Evolutionary conservation across 495 filamentous ascomycete species (phyloP).

Genomic region (Emericellopsis terricola): DNA sequence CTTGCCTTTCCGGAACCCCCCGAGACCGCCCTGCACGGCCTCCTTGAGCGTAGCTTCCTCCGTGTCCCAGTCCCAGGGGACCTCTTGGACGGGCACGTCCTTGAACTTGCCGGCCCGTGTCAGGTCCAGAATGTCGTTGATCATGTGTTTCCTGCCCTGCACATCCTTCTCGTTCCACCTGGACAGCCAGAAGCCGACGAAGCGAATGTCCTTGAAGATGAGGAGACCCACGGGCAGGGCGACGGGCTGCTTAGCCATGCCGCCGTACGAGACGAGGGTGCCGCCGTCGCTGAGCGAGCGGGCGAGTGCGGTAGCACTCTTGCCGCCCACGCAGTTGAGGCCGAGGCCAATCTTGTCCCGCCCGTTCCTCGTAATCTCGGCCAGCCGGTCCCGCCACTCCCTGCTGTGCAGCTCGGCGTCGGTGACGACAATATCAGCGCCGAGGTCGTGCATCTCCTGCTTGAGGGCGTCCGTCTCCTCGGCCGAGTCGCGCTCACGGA

Average conservation of each 20-base stretch:
- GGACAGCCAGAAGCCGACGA: conserved; percentile 90
- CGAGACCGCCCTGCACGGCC: conserved; percentile 65
- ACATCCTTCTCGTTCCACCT: conserved; percentile 68
- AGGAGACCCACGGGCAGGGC: conserved; percentile 56
- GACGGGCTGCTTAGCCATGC: conserved; percentile 77
- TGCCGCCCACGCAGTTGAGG: conserved; percentile 91
- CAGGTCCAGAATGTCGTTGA: conserved; percentile 63
- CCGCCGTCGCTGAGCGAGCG: conserved; percentile 44
- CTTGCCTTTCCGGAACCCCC: conserved; percentile 71
- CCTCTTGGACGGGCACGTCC: conserved; percentile 61
- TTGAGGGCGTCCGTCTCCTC: conserved; percentile 49
- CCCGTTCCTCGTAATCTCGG: conserved; percentile 47
- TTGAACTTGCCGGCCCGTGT: conserved; percentile 59
- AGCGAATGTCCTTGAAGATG: conserved; percentile 79
- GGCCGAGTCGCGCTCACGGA: conserved; percentile 45
- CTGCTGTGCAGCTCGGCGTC: conserved; percentile 45
- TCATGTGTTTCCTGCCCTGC: conserved; percentile 53
- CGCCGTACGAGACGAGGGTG: conserved; percentile 84
- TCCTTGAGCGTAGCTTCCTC: conserved; percentile 44
- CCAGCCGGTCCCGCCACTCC: conserved; percentile 42
- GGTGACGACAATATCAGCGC: conserved; percentile 70
- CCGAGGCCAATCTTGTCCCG: conserved; percentile 53
- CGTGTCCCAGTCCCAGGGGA: conserved; percentile 67
- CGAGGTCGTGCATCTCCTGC: conserved; percentile 49
- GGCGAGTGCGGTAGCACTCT: conserved; percentile 54